Base-by-base conservation (phyloP, 768 basidiomycete genomes). In the Pholiota conissans region DNA sequence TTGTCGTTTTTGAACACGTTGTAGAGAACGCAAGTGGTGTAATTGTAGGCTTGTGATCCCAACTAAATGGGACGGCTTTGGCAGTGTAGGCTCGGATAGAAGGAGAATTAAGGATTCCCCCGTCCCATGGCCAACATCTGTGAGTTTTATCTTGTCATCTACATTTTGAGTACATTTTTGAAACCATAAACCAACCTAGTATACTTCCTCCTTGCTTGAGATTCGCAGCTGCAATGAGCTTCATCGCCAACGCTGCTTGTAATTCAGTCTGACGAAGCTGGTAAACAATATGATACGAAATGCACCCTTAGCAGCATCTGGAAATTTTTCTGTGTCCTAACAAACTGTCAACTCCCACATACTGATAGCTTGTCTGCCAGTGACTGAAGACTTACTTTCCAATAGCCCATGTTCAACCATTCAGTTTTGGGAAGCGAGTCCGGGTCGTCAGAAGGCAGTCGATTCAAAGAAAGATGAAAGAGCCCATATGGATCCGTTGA, bases 401-500 rank as follows among this genome's bases (percentile, higher is more conserved):
- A 88, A 59, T 76, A 85, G 3, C 86, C 86, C 82, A 87, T 84
- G 69, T 89, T 88, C 30, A 88, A 69, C 87, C 86, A 88, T 69
- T 89, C 85, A 1, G 86, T 87, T 16, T 57, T 59, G n/a, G 81
- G 83, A 1, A 60, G 61, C 18, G 56, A 49, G 16, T 61, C 49
- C 10, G 65, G 61, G 35, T 69, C 63, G 22, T 76, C 74, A 13
- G 70, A 71, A 20, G 79, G 71, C 24, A 72, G 54, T 56, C 67
- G 69, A 65, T 87, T 87, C 54, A 87, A 70, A 1, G 72, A 59
- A 13, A 84, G 69, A 64, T 89, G 86, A 59, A 84, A 87, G 2
- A 82, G 66, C 7, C 82, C 80, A 64, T 87, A 89, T 11, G 83
- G 83, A 60, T 86, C 84, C 9, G 53, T 28, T 20, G 53, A 54